Evolutionary conservation across 2,329 filamentous ascomycete species (phyloP).

Genomic region (Xylariaceae sp.): DNA sequence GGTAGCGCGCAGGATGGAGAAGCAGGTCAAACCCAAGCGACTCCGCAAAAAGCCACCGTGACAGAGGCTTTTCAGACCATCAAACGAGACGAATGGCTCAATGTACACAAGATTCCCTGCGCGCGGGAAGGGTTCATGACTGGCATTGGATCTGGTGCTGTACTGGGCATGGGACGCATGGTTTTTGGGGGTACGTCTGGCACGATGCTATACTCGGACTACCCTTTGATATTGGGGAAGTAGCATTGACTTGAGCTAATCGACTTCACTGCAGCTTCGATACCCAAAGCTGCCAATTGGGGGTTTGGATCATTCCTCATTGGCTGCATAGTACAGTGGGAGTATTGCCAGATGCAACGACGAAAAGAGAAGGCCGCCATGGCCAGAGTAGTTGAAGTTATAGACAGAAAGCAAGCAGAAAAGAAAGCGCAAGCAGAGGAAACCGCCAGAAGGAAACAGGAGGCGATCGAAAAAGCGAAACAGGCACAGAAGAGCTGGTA

Average conservation of each 20-base stretch:
- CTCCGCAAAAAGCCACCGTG: constrained; percentile 31
- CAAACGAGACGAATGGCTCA: constrained; percentile 63
- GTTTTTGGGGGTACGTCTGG: constrained; percentile 64
- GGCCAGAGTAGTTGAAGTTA: constrained; percentile 78
- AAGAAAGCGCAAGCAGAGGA: constrained; percentile 37
- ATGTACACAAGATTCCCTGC: constrained; percentile 76
- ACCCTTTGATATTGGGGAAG: not conserved
- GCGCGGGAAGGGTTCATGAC: constrained; percentile 77
- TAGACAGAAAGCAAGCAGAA: constrained; percentile 67
- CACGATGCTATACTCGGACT: not conserved
- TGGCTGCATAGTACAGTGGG: constrained; percentile 68
- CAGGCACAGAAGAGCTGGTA: constrained; percentile 45
- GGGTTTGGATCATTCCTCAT: constrained; percentile 73
- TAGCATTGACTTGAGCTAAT: constrained; percentile 4
- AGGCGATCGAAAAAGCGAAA: constrained; percentile 37
- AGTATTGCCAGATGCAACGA: constrained; percentile 76
- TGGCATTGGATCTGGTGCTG: constrained; percentile 77
- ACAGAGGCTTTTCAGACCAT: constrained; percentile 64
- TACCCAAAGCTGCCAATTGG: constrained; percentile 74
- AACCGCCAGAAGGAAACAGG: constrained; percentile 37
- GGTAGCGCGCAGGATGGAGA: constrained; percentile 2
- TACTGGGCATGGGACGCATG: constrained; percentile 67
- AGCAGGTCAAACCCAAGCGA: constrained; percentile 18
- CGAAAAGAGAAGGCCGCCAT: constrained; percentile 76
- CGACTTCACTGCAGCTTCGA: constrained; percentile 38